A percentile compares a stretch with the other conserved stretches of the same genome.
These are phyloP conservation scores for Diversispora epigaea DNA, from an alignment of 192 early-diverging fungal genomes.

Conservation along the genomic window DNA sequence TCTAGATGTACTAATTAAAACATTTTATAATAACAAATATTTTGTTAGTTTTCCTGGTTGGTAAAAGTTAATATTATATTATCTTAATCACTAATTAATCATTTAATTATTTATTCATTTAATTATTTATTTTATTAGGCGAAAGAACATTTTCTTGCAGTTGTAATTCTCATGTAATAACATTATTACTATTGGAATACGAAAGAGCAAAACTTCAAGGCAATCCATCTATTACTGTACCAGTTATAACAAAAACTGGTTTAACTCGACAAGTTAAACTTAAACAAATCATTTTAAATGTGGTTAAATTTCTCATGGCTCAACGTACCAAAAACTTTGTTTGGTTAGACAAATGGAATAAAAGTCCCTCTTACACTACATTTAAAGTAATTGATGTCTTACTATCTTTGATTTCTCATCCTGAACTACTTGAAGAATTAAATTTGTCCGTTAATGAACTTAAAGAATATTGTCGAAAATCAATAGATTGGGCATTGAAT, in stretches of 20 bases:
- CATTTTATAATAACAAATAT: constrained; percentile 20
- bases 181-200: background rate
- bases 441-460: background rate
- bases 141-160: constrained; percentile 14
- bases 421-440: background rate
- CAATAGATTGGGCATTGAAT: background rate
- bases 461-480: background rate
- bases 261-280: background rate
- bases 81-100: too few relatives aligned
- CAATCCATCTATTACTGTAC: background rate
- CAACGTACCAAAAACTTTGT: background rate
- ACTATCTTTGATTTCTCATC: background rate
- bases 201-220: background rate
- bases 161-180: constrained; percentile 4
- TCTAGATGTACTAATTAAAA: background rate
- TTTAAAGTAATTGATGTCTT: background rate
- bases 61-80: too few relatives aligned
- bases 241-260: background rate
- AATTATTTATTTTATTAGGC: background rate
- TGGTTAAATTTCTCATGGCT: background rate
- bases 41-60: background rate
- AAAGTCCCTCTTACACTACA: constrained; percentile 1
- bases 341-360: constrained; percentile 28
- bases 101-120: background rate
- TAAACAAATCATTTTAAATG: background rate